Evolutionary conservation across 768 basidiomycete species (phyloP).

Genomic region (Stropharia rugosoannulata): DNA sequence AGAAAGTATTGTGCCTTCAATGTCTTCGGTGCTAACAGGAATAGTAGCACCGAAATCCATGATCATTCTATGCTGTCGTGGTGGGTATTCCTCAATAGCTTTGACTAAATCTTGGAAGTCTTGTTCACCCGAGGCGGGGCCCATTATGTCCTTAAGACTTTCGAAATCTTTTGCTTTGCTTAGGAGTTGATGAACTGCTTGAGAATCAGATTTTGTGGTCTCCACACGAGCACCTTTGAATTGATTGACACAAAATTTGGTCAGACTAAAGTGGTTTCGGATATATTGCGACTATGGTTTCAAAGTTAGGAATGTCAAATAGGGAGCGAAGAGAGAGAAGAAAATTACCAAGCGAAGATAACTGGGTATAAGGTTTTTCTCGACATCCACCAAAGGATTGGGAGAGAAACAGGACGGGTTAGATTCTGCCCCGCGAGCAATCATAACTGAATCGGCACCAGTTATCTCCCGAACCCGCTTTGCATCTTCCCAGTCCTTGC

Average conservation of each 20-base stretch:
- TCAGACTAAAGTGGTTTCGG: conserved; percentile 77
- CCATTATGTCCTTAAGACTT: conserved; percentile 49
- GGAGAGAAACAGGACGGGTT: conserved; percentile 88
- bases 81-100: conserved; percentile 47
- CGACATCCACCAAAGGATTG: conserved; percentile 66
- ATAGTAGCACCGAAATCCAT: conserved; percentile 19
- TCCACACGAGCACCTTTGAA: conserved; percentile 68
- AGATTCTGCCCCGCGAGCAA: conserved; percentile 91
- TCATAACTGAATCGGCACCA: conserved; percentile 92
- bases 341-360: conserved; percentile 69
- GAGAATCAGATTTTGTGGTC: conserved; percentile 59
- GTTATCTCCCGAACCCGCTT: conserved; percentile 73
- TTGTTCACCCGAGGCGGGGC: conserved; percentile 56
- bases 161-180: conserved; percentile 63
- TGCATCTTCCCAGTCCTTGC: conserved; percentile 74
- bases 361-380: conserved; percentile 64
- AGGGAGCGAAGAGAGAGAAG: neutral
- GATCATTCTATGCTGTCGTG: conserved; percentile 32
- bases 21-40: conserved; percentile 23
- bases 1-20: conserved; percentile 22
- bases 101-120: conserved; percentile 57
- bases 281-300: conserved; percentile 64
- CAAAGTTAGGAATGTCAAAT: neutral
- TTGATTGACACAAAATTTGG: conserved; percentile 85
- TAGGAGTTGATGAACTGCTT: conserved; percentile 50